Evolutionary conservation across 192 early-diverging fungal species (phyloP).

Genomic region (Dimargaris cristalligena): DNA sequence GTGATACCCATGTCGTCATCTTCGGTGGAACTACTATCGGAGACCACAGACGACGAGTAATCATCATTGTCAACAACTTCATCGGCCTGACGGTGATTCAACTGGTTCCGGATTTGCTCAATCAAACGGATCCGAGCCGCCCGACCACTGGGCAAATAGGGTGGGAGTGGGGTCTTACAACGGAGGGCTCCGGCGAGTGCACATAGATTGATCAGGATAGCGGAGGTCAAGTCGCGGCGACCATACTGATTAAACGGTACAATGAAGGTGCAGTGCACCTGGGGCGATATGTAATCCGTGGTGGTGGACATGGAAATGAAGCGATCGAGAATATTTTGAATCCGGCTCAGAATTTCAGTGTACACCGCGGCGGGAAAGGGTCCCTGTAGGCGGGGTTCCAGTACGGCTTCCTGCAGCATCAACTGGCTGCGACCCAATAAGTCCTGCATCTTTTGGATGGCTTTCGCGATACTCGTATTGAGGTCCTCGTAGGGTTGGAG

Average conservation of each 20-base stretch:
- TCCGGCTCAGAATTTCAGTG: background rate
- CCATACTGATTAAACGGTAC: slow-evolving; percentile 1
- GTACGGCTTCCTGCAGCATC: background rate
- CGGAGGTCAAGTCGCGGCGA: background rate
- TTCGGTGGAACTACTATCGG: too few relatives aligned
- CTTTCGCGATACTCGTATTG: background rate
- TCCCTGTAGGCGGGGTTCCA: slow-evolving; percentile 4
- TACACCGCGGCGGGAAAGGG: background rate
- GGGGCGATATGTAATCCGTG: slow-evolving; percentile 3
- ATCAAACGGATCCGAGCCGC: slow-evolving; percentile 4
- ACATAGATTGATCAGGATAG: slow-evolving; percentile 2
- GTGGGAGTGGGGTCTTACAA: background rate
- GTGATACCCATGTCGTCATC: too few relatives aligned
- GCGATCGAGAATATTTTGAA: slow-evolving; percentile 5
- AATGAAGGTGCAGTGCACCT: background rate
- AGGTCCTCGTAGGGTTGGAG: background rate
- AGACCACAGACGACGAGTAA: too few relatives aligned
- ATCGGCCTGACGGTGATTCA: too few relatives aligned
- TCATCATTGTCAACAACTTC: too few relatives aligned
- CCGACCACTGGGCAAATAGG: slow-evolving; percentile 3
- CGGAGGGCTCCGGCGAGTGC: background rate
- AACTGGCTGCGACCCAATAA: background rate
- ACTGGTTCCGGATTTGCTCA: background rate
- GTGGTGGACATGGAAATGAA: slow-evolving; percentile 3
- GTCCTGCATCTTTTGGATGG: background rate